Evolutionary conservation across 768 basidiomycete genomes (phyloP), one percentile per base, ranked within the genome.

Genomic region (Panaeolus cyanescens): DNA sequence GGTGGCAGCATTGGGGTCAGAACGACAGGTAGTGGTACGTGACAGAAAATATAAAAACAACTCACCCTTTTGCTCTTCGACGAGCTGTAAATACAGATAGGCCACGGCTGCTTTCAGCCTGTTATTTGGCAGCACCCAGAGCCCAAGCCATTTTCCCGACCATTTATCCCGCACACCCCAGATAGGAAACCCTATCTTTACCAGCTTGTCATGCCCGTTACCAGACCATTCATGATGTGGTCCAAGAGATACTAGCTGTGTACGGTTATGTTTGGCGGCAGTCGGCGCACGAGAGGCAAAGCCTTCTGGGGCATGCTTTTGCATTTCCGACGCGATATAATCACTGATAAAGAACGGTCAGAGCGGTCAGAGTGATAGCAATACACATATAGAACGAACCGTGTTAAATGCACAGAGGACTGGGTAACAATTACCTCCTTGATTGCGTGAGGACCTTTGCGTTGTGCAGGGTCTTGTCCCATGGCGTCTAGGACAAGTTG

Each of bases 141-240:
- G 61, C 19, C 62, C 63, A 2, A 75, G 60, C 58, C 63, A 66
- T 30, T 55, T 54, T 0, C 63, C 60, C 4, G 65, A 60, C 19
- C 53, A 65, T 19, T 66, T 63, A 53, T 76, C 75, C 1, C 66
- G 64, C 7, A 75, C 55, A 10, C 54, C 71, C 67, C 68, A 75
- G 45, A 74, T 69, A n/a, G 70, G 69, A 59, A 72, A 75, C 0
- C 75, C 72, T 40, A 73, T 69, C 20, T 62, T 61, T 28, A 64
- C 58, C 1, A 77, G 67, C 55, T 77, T 77, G 62, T 77, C 74
- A 55, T 77, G 76, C 0, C 76, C 73, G 63, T 77, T 73, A 0
- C 59, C 68, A 5, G 67, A 53, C 76, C 76, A 77, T 10, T 62
- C 62, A 19, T 72, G 62, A 62, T 75, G 65, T 32, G 67, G 62